Percentiles rank a stretch among this genome's conserved stretches.
Evolutionary conservation across 352 stramenopile genomes (phyloP).

Genomic region (Elongisporangium prolatum): DNA sequence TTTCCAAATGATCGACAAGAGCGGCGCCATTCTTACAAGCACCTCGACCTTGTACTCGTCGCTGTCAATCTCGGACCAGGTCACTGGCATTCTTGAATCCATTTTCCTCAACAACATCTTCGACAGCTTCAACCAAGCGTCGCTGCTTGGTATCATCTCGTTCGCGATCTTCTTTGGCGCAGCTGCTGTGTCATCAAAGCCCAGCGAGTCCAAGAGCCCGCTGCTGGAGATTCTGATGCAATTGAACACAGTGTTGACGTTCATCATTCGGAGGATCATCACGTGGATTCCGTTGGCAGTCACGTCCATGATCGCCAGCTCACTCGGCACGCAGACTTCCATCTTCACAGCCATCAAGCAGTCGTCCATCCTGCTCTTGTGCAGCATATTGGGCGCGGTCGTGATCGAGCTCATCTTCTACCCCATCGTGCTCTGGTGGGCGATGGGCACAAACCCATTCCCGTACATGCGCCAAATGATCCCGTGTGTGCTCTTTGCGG

Average conservation of each 20-base stretch:
- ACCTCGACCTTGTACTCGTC: slow-evolving; percentile 13
- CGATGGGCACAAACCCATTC: slow-evolving; percentile 43
- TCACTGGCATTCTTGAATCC: slow-evolving; percentile 50
- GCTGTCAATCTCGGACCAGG: slow-evolving; percentile 34
- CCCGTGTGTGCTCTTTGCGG: slow-evolving; percentile 55
- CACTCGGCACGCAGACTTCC: slow-evolving; percentile 40
- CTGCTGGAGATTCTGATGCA: slow-evolving; percentile 56
- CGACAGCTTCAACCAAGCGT: slow-evolving; percentile 38
- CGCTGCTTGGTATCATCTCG: slow-evolving; percentile 55
- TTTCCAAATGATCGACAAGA: slow-evolving; percentile 47
- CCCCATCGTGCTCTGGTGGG: slow-evolving; percentile 41
- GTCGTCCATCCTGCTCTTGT: slow-evolving; percentile 55
- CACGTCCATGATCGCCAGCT: slow-evolving; percentile 64
- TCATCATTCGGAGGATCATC: slow-evolving; percentile 57
- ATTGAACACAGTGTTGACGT: slow-evolving; percentile 71
- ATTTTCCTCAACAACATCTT: slow-evolving; percentile 59
- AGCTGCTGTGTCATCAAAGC: slow-evolving; percentile 38
- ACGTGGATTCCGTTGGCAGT: slow-evolving; percentile 63
- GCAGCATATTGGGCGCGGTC: slow-evolving; percentile 31
- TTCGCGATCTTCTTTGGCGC: slow-evolving; percentile 62
- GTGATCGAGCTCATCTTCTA: slow-evolving; percentile 60
- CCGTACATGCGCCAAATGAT: slow-evolving; percentile 61
- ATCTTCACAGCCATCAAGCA: slow-evolving; percentile 37
- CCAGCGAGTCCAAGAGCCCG: slow-evolving; percentile 41
- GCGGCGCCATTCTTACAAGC: slow-evolving; percentile 17